A percentile compares a stretch with the other conserved stretches of the same genome.
Conservation (phyloP, 2,329 filamentous ascomycete genomes). For the Davidsoniella virescens region DNA sequence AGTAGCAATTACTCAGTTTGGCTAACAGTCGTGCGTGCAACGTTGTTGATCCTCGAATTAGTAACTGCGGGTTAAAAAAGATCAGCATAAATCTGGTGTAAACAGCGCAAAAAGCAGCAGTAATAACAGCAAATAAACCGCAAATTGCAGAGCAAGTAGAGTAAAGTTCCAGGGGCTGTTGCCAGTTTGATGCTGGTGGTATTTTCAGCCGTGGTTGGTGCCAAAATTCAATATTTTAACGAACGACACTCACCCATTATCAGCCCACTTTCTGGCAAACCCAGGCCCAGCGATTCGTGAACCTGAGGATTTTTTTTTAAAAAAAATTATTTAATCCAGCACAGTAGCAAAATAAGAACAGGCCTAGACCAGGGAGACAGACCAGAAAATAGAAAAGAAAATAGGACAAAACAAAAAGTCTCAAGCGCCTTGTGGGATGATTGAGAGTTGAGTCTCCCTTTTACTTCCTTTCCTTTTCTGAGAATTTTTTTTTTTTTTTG, state of each 20-base stretch:
- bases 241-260: slow-evolving; percentile 12
- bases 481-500: background rate
- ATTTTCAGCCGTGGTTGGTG: background rate
- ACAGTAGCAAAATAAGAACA: slow-evolving; percentile 1
- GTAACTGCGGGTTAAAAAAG: background rate
- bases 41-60: background rate
- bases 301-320: too few relatives aligned
- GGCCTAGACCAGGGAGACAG: background rate
- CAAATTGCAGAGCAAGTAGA: background rate
- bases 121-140: background rate
- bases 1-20: background rate
- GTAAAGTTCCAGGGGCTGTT: background rate
- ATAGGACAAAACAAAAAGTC: background rate
- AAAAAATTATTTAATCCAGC: background rate
- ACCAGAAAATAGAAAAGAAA: background rate
- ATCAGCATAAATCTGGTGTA: background rate
- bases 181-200: background rate
- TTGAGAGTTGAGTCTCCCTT: too few relatives aligned
- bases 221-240: slow-evolving; percentile 5
- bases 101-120: background rate
- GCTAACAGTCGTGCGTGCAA: slow-evolving; percentile 3
- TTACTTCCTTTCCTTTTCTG: background rate
- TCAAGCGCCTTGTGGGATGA: background rate
- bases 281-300: background rate
- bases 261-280: slow-evolving; percentile 11